Conservation (phyloP, 2,329 filamentous ascomycete species). For the Phialophora macrospora region DNA sequence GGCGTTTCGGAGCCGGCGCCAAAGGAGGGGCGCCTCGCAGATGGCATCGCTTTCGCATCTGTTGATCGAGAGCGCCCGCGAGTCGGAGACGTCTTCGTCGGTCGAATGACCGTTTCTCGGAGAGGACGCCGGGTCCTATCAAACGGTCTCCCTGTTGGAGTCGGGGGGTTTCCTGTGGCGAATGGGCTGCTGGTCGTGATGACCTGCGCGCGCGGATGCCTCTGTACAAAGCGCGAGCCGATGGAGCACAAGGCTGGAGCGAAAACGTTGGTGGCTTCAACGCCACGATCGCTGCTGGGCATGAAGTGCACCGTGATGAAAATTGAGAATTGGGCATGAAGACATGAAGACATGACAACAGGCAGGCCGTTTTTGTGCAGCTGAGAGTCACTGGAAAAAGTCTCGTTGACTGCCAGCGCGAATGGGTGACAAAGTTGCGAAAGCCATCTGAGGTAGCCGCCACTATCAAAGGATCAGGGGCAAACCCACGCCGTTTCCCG, state of each 20-base stretch:
- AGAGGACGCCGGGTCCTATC: too few relatives aligned
- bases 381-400: background rate
- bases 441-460: background rate
- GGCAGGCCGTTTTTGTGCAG: background rate
- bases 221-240: too few relatives aligned
- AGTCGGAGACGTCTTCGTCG: constrained; percentile 6
- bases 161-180: too few relatives aligned
- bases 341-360: background rate
- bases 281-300: too few relatives aligned
- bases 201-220: too few relatives aligned
- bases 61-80: constrained; percentile 10
- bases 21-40: constrained; percentile 26
- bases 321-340: too few relatives aligned
- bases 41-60: constrained; percentile 6
- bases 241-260: too few relatives aligned
- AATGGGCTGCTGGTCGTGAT: too few relatives aligned
- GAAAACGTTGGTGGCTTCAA: too few relatives aligned
- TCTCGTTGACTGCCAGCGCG: background rate
- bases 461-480: background rate
- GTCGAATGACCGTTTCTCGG: background rate
- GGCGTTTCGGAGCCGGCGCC: constrained; percentile 15
- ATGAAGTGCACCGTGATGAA: too few relatives aligned
- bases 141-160: too few relatives aligned
- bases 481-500: background rate
- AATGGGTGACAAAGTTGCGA: background rate